Base-by-base conservation (phyloP, 2,329 filamentous ascomycete genomes). In the Ascochyta clinopodiicola region DNA sequence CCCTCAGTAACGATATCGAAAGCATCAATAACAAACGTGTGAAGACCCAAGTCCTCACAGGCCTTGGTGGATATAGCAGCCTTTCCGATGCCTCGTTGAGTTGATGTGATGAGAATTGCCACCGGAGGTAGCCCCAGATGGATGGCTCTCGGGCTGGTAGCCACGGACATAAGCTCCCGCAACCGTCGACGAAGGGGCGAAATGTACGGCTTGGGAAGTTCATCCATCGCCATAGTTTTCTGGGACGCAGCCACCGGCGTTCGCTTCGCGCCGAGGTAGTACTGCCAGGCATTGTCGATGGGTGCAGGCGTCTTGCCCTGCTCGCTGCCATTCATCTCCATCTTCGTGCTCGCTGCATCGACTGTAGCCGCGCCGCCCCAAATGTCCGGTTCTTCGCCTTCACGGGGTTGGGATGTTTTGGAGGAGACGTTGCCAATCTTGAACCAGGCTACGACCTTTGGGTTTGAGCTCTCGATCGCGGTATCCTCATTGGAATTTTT, bases 1-100 rank as follows among this genome's bases (percentile, higher is more conserved):
- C 92, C 91, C 73, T 98, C 94, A n/a, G 92, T 94, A 4, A 96
- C 81, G 37, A 99, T 91, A 67, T 99, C 95, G 68, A 96, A 96
- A 0, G 91, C 90, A 73, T 98, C 92, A 47, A 99, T 90, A 0
- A 86, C 78, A 72, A 96, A 98, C 0, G 88, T 90, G 73, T 99
- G 95, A 15, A 98, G 81, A 3, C 95, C 95, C 59, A 97, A 88
- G 67, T 97, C 94, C 2, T 89, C 84, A 73, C 92, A 96, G 4
- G 93, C 92, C 38, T 86, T 85, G 1, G 81, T 82, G 0, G 91
- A 91, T 21, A 92, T 78, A 2, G 88, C 90, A n/a, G 90, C 83
- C 74, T 99, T 99, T 44, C 95, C 95, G 64, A 98, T 96, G 57
- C 91, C 91, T 39, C 95, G 87, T 75, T 99, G 95, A 2, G 92